Conservation (phyloP, 306 rosid species). For the Trifolium dubium region DNA sequence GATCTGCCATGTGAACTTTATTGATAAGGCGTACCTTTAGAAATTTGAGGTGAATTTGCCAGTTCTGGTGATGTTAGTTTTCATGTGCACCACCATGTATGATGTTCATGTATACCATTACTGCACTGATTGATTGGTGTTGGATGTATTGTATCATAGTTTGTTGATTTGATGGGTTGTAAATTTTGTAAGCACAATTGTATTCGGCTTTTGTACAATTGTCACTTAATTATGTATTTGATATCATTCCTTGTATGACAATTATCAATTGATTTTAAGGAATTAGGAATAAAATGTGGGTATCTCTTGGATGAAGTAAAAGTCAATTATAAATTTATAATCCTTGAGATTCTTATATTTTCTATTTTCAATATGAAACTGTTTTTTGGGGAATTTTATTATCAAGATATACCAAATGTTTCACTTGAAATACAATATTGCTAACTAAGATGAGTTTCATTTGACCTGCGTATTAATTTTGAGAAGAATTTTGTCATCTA, state of each 20-base stretch:
- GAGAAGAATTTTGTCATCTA: no score
- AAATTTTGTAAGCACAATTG: constrained; percentile 21
- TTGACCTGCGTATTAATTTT: no score
- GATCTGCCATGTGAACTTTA: constrained; percentile 16
- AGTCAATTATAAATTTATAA: background rate
- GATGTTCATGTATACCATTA: constrained; percentile 1
- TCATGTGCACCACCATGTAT: constrained; percentile 31
- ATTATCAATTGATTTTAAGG: background rate
- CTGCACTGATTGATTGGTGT: background rate
- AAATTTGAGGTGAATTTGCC: constrained; percentile 30
- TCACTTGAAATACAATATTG: no score
- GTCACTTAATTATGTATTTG: background rate
- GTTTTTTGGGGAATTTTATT: no score
- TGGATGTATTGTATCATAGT: constrained; percentile 42
- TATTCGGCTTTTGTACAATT: background rate
- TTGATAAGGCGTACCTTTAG: constrained; percentile 31
- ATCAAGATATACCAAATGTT: no score
- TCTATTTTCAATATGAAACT: no score
- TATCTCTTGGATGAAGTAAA: background rate
- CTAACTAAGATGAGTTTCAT: no score
- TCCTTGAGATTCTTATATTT: no score
- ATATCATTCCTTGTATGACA: background rate
- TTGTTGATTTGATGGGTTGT: constrained; percentile 32
- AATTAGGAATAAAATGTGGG: background rate
- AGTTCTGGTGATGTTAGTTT: constrained; percentile 18